Conservation (phyloP, 176 grass and related monocot species). For the Paspalum notatum region DNA sequence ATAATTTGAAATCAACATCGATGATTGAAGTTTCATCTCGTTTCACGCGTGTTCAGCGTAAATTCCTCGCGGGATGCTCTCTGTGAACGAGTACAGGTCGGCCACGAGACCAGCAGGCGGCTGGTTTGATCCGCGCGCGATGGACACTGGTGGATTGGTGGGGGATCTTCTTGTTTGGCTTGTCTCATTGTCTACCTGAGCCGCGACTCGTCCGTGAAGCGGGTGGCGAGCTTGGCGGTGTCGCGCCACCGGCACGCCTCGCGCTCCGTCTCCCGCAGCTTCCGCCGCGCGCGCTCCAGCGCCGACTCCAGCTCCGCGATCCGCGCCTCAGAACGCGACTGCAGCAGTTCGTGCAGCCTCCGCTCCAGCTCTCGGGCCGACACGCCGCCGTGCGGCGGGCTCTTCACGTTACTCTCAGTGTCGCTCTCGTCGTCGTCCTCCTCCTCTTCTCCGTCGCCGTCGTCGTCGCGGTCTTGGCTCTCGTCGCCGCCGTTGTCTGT, state of each 20-base stretch:
- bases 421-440: background rate
- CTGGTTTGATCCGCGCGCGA: background rate
- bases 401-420: background rate
- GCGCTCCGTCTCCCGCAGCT: constrained; percentile 69
- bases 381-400: constrained; percentile 53
- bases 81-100: background rate
- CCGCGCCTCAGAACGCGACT: constrained; percentile 68
- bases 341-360: constrained; percentile 76
- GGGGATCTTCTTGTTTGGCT: background rate
- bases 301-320: constrained; percentile 83
- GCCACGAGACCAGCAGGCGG: background rate
- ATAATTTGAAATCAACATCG: background rate
- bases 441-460: background rate
- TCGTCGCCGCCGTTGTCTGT: background rate
- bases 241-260: constrained; percentile 91
- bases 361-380: constrained; percentile 68
- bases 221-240: constrained; percentile 74
- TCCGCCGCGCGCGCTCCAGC: constrained; percentile 58
- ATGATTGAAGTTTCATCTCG: background rate
- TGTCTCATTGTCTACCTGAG: constrained; percentile 35
- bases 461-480: background rate
- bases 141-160: background rate
- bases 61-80: background rate
- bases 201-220: constrained; percentile 64
- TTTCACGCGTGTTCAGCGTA: background rate